Evolutionary conservation across 352 stramenopile genomes (phyloP).

Genomic region (Discostella stelligera): DNA sequence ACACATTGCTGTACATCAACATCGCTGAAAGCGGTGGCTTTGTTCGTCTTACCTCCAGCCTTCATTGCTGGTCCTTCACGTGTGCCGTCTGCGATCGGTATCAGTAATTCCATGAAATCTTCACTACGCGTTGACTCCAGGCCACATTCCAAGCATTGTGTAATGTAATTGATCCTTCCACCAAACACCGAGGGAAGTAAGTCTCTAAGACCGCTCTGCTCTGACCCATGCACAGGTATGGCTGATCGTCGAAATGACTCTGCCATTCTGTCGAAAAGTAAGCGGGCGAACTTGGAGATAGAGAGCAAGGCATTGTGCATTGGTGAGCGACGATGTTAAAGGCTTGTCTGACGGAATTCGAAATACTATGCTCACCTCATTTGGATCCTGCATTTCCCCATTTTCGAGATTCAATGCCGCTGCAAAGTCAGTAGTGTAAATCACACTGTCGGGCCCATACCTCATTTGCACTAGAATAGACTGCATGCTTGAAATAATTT

Average conservation of each 20-base stretch:
- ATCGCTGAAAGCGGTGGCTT: slow-evolving; percentile 23
- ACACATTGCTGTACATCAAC: slow-evolving; percentile 72
- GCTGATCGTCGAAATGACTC: slow-evolving; percentile 71
- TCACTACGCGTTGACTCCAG: slow-evolving; percentile 53
- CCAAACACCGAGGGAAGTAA: slow-evolving; percentile 70
- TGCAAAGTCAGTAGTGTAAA: slow-evolving; percentile 73
- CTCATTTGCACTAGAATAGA: slow-evolving; percentile 68
- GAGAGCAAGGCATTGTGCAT: not conserved
- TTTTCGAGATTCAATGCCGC: slow-evolving; percentile 69
- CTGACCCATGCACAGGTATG: slow-evolving; percentile 3
- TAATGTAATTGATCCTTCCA: slow-evolving; percentile 57
- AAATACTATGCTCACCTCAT: slow-evolving; percentile 57
- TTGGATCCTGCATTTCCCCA: slow-evolving; percentile 82
- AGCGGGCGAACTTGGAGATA: slow-evolving; percentile 61
- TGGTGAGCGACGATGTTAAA: not conserved
- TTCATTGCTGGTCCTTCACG: slow-evolving; percentile 34
- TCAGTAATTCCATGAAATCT: slow-evolving; percentile 71
- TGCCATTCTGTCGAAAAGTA: slow-evolving; percentile 79
- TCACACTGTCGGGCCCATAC: slow-evolving; percentile 53
- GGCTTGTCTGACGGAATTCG: not conserved
- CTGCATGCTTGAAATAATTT: slow-evolving; percentile 68
- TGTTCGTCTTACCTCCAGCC: not conserved
- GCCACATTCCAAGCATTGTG: slow-evolving; percentile 60
- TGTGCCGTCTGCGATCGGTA: slow-evolving; percentile 58
- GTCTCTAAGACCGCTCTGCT: slow-evolving; percentile 41